Percentiles rank a stretch among this genome's conserved stretches.
These are phyloP conservation scores for Cyberlindnera sargentensis DNA, from an alignment of 805 yeast species.

Conservation along the genomic window DNA sequence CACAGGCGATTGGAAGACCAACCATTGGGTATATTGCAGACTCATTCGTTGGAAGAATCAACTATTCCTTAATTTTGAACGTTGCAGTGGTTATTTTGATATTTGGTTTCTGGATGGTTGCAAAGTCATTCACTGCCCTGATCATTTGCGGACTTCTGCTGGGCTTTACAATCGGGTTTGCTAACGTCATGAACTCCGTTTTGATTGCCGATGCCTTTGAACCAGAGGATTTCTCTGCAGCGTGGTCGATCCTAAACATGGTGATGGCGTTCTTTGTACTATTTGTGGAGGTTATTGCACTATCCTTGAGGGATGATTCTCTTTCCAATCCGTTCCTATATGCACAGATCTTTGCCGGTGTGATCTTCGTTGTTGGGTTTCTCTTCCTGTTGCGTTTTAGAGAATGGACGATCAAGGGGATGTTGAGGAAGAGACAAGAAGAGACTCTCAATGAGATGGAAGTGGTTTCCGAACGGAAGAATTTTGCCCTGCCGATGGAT, in stretches of 20 bases:
- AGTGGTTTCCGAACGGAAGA: neutral
- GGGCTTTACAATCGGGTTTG: constrained; percentile 41
- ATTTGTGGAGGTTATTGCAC: constrained; percentile 51
- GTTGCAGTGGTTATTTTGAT: constrained; percentile 29
- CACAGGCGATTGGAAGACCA: constrained; percentile 44
- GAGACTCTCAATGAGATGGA: constrained; percentile 1
- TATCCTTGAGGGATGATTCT: constrained; percentile 31
- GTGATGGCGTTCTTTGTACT: constrained; percentile 30
- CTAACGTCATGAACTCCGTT: constrained; percentile 35
- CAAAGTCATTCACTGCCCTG: constrained; percentile 33
- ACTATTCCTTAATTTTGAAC: constrained; percentile 33
- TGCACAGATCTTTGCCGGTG: constrained; percentile 55
- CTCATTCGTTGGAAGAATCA: constrained; percentile 36
- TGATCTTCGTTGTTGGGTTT: constrained; percentile 35
- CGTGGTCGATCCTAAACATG: constrained; percentile 33
- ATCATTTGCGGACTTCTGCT: constrained; percentile 34
- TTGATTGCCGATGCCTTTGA: constrained; percentile 34
- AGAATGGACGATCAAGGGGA: constrained; percentile 39
- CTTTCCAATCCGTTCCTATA: constrained; percentile 40
- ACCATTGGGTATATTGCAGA: constrained; percentile 40
- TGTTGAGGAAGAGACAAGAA: constrained; percentile 14
- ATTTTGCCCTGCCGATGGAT: constrained; percentile 1
- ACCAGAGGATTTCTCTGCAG: constrained; percentile 30
- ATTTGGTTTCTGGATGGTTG: constrained; percentile 41
- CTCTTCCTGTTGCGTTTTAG: constrained; percentile 39